These are phyloP conservation scores for Trichothecium sympodiale DNA, from an alignment of 2,329 filamentous ascomycete genomes.

Conservation along the genomic window DNA sequence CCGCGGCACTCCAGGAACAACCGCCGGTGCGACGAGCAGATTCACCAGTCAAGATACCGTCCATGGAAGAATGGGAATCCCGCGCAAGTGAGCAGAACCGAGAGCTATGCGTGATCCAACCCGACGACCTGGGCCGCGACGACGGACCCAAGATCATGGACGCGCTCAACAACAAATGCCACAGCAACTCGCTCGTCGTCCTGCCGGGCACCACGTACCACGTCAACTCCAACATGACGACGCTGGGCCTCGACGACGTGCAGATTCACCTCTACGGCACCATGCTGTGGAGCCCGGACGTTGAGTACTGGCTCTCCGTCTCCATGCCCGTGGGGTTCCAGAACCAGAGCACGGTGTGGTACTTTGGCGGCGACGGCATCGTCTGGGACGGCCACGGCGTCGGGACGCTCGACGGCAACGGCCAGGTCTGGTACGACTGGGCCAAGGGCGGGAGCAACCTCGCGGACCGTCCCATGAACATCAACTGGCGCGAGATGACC, in stretches of 20 bases:
- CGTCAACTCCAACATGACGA: conserved; percentile 23
- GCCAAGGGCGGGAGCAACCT: conserved; percentile 31
- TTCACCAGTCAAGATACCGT: conserved; percentile 1
- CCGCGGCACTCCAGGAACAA: neutral
- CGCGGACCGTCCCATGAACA: conserved; percentile 38
- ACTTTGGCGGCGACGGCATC: conserved; percentile 41
- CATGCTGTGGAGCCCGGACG: conserved; percentile 30
- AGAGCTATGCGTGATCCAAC: conserved; percentile 17
- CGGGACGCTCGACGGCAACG: conserved; percentile 48
- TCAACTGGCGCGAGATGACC: conserved; percentile 30
- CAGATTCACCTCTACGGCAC: conserved; percentile 31
- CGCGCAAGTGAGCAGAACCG: conserved; percentile 11
- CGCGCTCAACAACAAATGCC: conserved; percentile 19
- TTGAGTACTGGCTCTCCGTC: conserved; percentile 39
- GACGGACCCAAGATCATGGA: conserved; percentile 19
- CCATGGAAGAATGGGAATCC: conserved; percentile 3
- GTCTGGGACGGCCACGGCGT: conserved; percentile 34
- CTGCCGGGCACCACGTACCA: conserved; percentile 21
- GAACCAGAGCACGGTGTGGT: conserved; percentile 43
- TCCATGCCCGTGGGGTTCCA: conserved; percentile 42
- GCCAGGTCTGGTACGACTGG: conserved; percentile 48
- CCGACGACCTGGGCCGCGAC: conserved; percentile 14
- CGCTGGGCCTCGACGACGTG: conserved; percentile 19
- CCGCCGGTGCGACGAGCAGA: neutral
- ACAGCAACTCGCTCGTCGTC: conserved; percentile 17